A percentile compares a stretch with the other conserved stretches of the same genome.
phyloP scores from a whole-genome alignment of 148 eudicot genomes.

The Polygonum aviculare region DNA sequence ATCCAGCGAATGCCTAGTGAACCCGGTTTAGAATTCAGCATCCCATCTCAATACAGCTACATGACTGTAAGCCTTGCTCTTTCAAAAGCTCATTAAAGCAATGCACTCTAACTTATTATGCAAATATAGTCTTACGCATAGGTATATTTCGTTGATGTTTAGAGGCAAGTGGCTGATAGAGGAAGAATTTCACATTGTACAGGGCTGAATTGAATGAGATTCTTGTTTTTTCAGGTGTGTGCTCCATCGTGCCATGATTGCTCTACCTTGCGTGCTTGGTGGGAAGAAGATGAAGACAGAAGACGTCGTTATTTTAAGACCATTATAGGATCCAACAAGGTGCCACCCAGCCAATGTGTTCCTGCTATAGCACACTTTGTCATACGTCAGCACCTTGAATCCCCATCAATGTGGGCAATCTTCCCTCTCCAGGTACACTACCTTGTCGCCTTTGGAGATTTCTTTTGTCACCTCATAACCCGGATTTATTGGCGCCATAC shows the following conservation, averaged over 20 bases:
- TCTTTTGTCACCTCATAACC: background rate
- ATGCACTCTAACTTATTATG: background rate
- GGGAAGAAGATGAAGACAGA: conserved; percentile 99
- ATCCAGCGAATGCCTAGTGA: conserved; percentile 98
- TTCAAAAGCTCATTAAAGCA: background rate
- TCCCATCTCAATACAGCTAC: conserved; percentile 83
- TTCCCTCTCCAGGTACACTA: conserved; percentile 88
- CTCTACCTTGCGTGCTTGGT: conserved; percentile 96
- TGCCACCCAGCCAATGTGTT: conserved; percentile 73
- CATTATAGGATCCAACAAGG: conserved; percentile 57
- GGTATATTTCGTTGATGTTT: background rate
- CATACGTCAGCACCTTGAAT: conserved; percentile 83
- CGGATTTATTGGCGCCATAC: too few relatives aligned
- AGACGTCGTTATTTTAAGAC: conserved; percentile 54
- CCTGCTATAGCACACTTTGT: conserved; percentile 73
- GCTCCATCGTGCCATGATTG: conserved; percentile 99
- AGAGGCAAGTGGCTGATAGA: background rate
- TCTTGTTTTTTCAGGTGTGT: conserved; percentile 50
- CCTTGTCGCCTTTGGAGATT: background rate
- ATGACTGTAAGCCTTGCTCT: conserved; percentile 64
- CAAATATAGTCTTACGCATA: background rate
- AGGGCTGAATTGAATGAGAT: background rate
- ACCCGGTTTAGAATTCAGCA: conserved; percentile 73
- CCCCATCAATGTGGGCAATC: conserved; percentile 99
- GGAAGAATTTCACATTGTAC: background rate